Evolutionary conservation across 768 basidiomycete species (phyloP).

Genomic region (Hypsizygus marmoreus): DNA sequence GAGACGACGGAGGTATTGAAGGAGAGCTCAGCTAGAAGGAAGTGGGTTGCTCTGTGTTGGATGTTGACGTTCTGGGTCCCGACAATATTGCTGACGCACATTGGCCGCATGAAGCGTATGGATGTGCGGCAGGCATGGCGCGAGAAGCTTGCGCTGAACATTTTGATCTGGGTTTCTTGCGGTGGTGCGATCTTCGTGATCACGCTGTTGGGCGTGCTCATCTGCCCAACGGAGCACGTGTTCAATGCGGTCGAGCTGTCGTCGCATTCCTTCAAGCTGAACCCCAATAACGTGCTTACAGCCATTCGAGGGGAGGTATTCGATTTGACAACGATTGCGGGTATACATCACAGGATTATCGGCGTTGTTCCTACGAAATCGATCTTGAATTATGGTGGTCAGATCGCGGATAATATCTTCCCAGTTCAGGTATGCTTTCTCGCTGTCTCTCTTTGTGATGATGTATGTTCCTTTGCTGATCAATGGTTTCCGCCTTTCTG

Average conservation of each 20-base stretch:
- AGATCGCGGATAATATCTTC: slow-evolving; percentile 75
- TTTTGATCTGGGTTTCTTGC: slow-evolving; percentile 95
- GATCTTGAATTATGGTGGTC: slow-evolving; percentile 84
- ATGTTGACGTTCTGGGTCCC: slow-evolving; percentile 93
- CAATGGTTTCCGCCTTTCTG: too few species aligned
- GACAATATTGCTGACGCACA: slow-evolving; percentile 58
- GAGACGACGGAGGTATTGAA: slow-evolving; percentile 88
- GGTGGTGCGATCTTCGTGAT: slow-evolving; percentile 91
- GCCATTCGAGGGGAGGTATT: slow-evolving; percentile 94
- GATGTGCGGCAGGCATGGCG: slow-evolving; percentile 97
- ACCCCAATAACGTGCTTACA: slow-evolving; percentile 77
- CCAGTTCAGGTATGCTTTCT: slow-evolving; percentile 78
- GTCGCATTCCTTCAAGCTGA: slow-evolving; percentile 61
- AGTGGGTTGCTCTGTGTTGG: slow-evolving; percentile 90
- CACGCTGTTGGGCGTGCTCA: slow-evolving; percentile 80
- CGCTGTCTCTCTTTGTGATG: neutral
- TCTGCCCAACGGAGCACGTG: slow-evolving; percentile 94
- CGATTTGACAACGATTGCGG: slow-evolving; percentile 70
- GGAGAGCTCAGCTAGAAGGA: slow-evolving; percentile 75
- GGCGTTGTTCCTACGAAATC: slow-evolving; percentile 74
- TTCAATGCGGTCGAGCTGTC: slow-evolving; percentile 79
- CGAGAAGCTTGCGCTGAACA: slow-evolving; percentile 92
- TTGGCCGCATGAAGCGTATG: slow-evolving; percentile 92
- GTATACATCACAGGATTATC: slow-evolving; percentile 67
- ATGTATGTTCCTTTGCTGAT: too few species aligned